Conservation (phyloP, 2,329 filamentous ascomycete genomes). For the Calonectria henricotiae region DNA sequence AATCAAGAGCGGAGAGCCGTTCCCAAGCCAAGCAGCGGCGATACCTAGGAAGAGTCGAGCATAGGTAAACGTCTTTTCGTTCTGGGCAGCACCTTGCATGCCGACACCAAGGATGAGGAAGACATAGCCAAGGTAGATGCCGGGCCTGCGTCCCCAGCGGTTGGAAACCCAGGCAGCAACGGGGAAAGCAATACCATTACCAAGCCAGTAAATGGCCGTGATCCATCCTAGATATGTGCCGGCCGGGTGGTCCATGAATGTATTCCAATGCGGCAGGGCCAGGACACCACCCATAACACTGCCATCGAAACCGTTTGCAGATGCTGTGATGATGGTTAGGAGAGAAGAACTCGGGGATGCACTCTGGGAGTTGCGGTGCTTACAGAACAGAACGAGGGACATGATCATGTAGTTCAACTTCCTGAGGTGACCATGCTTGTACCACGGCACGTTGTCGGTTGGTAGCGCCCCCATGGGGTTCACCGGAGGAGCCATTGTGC, state of each 20-base stretch:
- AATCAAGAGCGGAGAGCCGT: constrained; percentile 40
- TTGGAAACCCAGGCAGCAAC: constrained; percentile 40
- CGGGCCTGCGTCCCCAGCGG: constrained; percentile 37
- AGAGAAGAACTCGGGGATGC: neutral
- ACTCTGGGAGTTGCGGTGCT: neutral
- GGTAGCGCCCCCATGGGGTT: constrained; percentile 17
- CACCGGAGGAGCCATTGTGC: constrained; percentile 28
- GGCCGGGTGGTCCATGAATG: constrained; percentile 43
- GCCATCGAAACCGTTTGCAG: constrained; percentile 42
- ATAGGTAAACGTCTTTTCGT: constrained; percentile 41
- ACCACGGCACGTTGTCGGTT: constrained; percentile 40
- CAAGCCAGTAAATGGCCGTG: constrained; percentile 49
- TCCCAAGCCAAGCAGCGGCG: constrained; percentile 39
- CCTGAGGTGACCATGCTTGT: constrained; percentile 35
- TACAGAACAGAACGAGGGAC: constrained; percentile 42
- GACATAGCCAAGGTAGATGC: constrained; percentile 40
- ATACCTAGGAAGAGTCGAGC: constrained; percentile 42
- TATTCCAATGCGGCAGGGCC: constrained; percentile 45
- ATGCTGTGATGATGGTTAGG: constrained; percentile 28
- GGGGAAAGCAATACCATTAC: constrained; percentile 45
- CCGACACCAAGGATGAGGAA: constrained; percentile 41
- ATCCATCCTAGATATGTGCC: constrained; percentile 49
- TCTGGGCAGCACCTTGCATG: constrained; percentile 39
- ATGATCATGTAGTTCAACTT: constrained; percentile 44
- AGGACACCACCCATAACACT: constrained; percentile 39